Conservation (phyloP, 495 filamentous ascomycete species). For the Aspergillus baeticus region DNA sequence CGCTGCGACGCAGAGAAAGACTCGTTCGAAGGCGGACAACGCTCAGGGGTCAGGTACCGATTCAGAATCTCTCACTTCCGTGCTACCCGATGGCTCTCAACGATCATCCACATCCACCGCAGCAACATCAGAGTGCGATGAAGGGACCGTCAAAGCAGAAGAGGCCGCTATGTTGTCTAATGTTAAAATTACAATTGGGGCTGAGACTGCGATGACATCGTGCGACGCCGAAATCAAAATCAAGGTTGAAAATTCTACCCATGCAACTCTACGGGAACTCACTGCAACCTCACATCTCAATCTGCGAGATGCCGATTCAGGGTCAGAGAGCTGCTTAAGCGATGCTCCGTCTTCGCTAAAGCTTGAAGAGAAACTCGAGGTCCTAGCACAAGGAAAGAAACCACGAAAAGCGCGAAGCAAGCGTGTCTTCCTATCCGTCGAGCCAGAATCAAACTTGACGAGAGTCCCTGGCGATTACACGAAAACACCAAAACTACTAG, state of each 20-base stretch:
- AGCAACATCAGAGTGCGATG: constrained; percentile 38
- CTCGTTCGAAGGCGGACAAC: constrained; percentile 2
- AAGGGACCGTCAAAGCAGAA: not conserved
- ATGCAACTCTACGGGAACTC: constrained; percentile 7
- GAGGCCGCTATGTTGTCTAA: not conserved
- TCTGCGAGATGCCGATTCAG: constrained; percentile 13
- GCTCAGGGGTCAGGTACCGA: constrained; percentile 17
- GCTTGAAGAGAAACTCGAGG: constrained; percentile 25
- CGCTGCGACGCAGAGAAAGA: not conserved
- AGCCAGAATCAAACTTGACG: constrained; percentile 39
- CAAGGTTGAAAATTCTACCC: constrained; percentile 26
- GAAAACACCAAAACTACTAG: constrained; percentile 68
- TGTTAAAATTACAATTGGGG: too few relatives aligned
- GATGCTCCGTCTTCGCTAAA: constrained; percentile 22
- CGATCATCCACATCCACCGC: constrained; percentile 38
- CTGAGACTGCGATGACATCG: not conserved
- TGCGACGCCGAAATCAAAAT: constrained; percentile 15
- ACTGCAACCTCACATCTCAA: constrained; percentile 13
- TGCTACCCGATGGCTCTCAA: constrained; percentile 34
- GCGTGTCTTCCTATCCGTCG: constrained; percentile 41
- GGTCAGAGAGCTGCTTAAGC: constrained; percentile 6
- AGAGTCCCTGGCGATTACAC: constrained; percentile 75
- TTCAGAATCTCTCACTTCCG: constrained; percentile 32
- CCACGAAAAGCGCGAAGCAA: constrained; percentile 21
- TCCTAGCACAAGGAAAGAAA: constrained; percentile 14